These are phyloP conservation scores for Colletotrichum trifolii DNA, from an alignment of 2,329 filamentous ascomycete species.

Conservation along the genomic window DNA sequence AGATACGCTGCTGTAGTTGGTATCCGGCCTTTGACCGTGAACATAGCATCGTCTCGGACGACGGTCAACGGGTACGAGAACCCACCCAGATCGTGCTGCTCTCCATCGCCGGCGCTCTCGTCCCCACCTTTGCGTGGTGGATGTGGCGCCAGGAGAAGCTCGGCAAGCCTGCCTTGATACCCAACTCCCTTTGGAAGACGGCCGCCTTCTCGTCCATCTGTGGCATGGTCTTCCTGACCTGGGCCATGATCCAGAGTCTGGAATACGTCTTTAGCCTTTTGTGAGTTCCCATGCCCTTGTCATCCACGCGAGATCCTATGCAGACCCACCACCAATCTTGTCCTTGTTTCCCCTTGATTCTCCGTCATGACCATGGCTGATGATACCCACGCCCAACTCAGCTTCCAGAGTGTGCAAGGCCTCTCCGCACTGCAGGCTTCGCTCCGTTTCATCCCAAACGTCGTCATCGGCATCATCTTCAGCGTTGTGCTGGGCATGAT, in stretches of 20 bases:
- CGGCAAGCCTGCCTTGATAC: constrained; percentile 66
- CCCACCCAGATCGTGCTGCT: constrained; percentile 58
- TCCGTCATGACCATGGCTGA: no score
- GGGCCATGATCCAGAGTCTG: constrained; percentile 57
- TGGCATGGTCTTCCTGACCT: constrained; percentile 58
- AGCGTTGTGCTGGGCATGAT: constrained; percentile 58
- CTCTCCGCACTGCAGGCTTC: constrained; percentile 58
- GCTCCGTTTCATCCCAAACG: constrained; percentile 56
- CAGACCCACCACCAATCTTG: no score
- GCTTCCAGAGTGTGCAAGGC: constrained; percentile 63
- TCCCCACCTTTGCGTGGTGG: constrained; percentile 66
- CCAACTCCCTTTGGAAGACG: constrained; percentile 72
- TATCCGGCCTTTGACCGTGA: constrained; percentile 34
- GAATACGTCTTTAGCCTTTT: constrained; percentile 62
- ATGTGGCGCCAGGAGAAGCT: constrained; percentile 58
- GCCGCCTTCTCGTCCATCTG: constrained; percentile 66
- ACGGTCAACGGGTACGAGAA: constrained; percentile 53
- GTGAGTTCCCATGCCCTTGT: constrained; percentile 47
- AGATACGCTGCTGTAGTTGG: not conserved
- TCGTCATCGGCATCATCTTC: constrained; percentile 55
- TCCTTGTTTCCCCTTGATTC: no score
- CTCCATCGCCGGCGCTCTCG: constrained; percentile 51
- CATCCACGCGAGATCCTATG: no score
- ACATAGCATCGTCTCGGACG: constrained; percentile 47
- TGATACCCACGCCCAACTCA: constrained; percentile 33